Evolutionary conservation across 768 basidiomycete genomes (phyloP).

Genomic region (Leccinum obscurum): DNA sequence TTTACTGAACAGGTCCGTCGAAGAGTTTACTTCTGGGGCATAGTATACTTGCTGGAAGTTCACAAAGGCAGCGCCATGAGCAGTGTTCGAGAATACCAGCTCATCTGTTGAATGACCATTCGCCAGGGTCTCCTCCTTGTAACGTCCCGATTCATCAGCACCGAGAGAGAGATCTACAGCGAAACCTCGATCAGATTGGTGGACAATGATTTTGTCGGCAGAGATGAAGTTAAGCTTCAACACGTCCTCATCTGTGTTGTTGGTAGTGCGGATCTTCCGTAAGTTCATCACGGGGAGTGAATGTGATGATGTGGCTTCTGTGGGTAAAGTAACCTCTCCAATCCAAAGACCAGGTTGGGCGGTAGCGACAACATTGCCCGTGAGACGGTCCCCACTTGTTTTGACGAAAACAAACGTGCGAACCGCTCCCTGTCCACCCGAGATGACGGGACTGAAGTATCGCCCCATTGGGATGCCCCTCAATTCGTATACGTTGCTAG

Average conservation of each 20-base stretch:
- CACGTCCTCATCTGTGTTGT: slow-evolving; percentile 40
- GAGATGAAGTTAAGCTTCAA: slow-evolving; percentile 58
- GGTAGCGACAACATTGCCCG: slow-evolving; percentile 66
- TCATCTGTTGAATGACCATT: slow-evolving; percentile 59
- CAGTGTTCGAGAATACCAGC: slow-evolving; percentile 45
- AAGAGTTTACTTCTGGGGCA: slow-evolving; percentile 44
- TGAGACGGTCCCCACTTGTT: slow-evolving; percentile 56
- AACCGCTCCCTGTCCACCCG: slow-evolving; percentile 38
- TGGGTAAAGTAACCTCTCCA: slow-evolving; percentile 55
- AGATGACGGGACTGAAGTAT: slow-evolving; percentile 61
- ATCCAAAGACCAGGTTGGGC: slow-evolving; percentile 64
- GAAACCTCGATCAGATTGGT: slow-evolving; percentile 51
- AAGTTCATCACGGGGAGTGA: slow-evolving; percentile 46
- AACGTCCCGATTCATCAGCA: slow-evolving; percentile 48
- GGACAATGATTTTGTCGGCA: slow-evolving; percentile 60
- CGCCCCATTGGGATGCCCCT: slow-evolving; percentile 62
- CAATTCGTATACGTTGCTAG: slow-evolving; percentile 47
- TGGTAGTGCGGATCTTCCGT: slow-evolving; percentile 51
- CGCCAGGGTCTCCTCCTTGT: slow-evolving; percentile 48
- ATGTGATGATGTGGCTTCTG: slow-evolving; percentile 18
- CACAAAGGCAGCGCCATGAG: slow-evolving; percentile 57
- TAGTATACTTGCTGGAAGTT: slow-evolving; percentile 71
- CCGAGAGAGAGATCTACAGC: slow-evolving; percentile 50
- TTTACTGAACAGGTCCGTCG: slow-evolving; percentile 62
- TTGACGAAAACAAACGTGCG: slow-evolving; percentile 65